Percentiles rank a stretch among this genome's conserved stretches.
phyloP scores from a whole-genome alignment of 805 yeast species.

The Pichia occidentalis region DNA sequence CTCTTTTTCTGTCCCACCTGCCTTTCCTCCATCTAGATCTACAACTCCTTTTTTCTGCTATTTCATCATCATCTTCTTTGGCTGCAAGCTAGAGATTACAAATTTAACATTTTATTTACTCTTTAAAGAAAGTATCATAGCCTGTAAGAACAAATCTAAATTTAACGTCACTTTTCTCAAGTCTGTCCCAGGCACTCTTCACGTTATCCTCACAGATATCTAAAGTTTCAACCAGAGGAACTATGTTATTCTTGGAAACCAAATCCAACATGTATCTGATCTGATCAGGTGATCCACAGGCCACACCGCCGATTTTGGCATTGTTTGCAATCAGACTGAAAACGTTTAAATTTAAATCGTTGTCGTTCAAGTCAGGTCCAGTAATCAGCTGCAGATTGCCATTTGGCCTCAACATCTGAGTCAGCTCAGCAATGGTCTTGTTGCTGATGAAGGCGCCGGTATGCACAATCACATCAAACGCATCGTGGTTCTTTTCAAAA shows the following conservation, averaged over 20 bases:
- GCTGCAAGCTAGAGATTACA: no score
- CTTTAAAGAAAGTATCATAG: conserved; percentile 31
- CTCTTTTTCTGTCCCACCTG: no score
- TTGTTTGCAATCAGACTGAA: conserved; percentile 3
- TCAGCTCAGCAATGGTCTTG: conserved; percentile 17
- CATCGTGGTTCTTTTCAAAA: conserved; percentile 27
- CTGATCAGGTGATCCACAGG: conserved; percentile 40
- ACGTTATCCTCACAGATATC: conserved; percentile 39
- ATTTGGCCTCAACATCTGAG: conserved; percentile 22
- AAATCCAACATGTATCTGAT: conserved; percentile 40
- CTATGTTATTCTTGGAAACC: conserved; percentile 39
- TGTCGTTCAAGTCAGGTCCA: conserved; percentile 20
- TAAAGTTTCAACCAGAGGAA: conserved; percentile 45
- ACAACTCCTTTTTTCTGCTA: no score
- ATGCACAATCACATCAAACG: conserved; percentile 41
- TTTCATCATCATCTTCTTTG: no score
- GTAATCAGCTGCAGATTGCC: conserved; percentile 26
- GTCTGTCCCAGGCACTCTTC: conserved; percentile 38
- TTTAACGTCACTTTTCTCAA: conserved; percentile 42
- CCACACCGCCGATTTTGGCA: conserved; percentile 23
- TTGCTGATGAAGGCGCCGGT: conserved; percentile 40
- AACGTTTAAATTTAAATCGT: not conserved
- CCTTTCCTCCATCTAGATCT: no score
- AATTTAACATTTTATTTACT: not conserved
- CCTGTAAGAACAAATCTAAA: conserved; percentile 48